Base-by-base conservation (phyloP, 495 filamentous ascomycete genomes). In the Aeminium ludgeri region DNA sequence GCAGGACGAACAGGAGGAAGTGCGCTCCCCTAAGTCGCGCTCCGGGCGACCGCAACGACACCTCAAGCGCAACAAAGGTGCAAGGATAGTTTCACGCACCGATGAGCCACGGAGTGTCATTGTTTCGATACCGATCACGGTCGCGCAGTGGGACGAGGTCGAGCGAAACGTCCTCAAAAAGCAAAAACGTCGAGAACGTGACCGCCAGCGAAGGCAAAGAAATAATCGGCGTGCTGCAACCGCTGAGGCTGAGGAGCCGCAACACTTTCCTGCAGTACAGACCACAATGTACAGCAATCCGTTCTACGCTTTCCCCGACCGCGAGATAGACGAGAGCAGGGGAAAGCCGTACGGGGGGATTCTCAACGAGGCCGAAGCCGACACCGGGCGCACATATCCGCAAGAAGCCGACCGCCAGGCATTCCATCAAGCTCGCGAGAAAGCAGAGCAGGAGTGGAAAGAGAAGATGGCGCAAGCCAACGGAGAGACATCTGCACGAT, bases 311-410 rank as follows among this genome's bases (percentile, higher is more conserved):
- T 82, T 92, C 46, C 73, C 77, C 45, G 85, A 92, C 44, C 81
- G 80, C 34, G 86, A 93, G 43, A 76, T 73, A 25, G 89, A 96
- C 47, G 86, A 95, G 50, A 59, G 71, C 10, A 92, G 91, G 55
- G 78, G 77, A 12, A 97, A 94, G 56, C 89, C 91, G 1, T 97
- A 96, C 52, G 91, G 89, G 33, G 89, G 89, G 7, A 93, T 96
- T 31, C 62, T 97, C 29, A 78, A 70, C 1, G 86, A 95, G 58
- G 67, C 72, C 8, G 89, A 97, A 54, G 85, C 87, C 1, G 85
- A 95, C 51, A 97, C 91, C 0, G 73, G 78, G 0, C 82, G 79
- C 49, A 95, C 87, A 0, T 67, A 93, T 32, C 91, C 89, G 1
- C 69, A 74, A 32, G 70, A 76, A 46, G 63, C 69, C 30, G 89